phyloP scores from a whole-genome alignment of 768 basidiomycete species.

The Podaxis pistillaris region DNA sequence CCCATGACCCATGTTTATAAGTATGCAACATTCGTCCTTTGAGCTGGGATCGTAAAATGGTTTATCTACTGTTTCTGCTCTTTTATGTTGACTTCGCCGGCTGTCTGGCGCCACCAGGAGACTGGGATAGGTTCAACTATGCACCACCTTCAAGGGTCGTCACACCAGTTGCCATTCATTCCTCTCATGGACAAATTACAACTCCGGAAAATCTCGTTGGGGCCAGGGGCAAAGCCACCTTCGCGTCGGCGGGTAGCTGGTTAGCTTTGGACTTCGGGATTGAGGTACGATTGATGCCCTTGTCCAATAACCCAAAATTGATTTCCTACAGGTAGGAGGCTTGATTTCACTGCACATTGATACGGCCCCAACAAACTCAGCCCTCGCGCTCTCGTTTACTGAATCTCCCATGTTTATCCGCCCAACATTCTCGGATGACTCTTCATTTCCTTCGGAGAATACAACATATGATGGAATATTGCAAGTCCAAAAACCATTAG shows the following conservation, averaged over 20 bases:
- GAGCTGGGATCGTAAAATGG: not conserved
- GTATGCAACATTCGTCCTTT: not conserved
- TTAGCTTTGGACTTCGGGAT: constrained; percentile 54
- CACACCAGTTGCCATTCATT: constrained; percentile 39
- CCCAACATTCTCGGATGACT: constrained; percentile 52
- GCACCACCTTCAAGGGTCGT: constrained; percentile 48
- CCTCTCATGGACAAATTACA: constrained; percentile 32
- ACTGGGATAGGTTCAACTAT: constrained; percentile 53
- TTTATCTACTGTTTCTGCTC: not conserved
- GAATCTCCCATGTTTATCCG: constrained; percentile 57
- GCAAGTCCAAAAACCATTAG: constrained; percentile 31
- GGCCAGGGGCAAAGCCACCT: constrained; percentile 34
- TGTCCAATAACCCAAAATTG: not conserved
- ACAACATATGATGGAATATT: constrained; percentile 45
- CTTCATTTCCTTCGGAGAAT: constrained; percentile 43
- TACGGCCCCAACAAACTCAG: constrained; percentile 27
- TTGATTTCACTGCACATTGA: constrained; percentile 48
- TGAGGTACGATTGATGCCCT: constrained; percentile 35
- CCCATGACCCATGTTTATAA: constrained; percentile 9
- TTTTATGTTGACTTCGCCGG: not conserved
- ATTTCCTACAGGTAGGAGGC: constrained; percentile 44
- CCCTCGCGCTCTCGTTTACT: constrained; percentile 53
- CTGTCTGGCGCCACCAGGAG: constrained; percentile 40
- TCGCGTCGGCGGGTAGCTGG: constrained; percentile 42
- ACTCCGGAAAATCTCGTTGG: constrained; percentile 32